A percentile compares a stretch with the other conserved stretches of the same genome.
Conservation (phyloP, 805 yeast species). For the Myxozyma udenii region DNA sequence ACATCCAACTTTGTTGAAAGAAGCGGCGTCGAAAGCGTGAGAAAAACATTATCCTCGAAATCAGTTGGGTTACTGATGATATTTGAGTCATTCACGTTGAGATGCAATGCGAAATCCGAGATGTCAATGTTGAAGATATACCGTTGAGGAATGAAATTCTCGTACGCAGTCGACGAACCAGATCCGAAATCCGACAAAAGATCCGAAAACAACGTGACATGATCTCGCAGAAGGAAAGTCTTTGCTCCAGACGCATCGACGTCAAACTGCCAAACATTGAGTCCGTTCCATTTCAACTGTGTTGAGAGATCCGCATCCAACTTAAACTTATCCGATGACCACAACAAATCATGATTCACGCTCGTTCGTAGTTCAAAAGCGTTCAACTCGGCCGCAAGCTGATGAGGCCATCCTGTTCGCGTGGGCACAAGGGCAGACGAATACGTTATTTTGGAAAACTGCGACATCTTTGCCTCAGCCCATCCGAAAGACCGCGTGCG, state of each 20-base stretch:
- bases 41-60: conserved; percentile 70
- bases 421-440: conserved; percentile 54
- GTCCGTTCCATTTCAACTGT: conserved; percentile 83
- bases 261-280: conserved; percentile 63
- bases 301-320: conserved; percentile 58
- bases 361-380: conserved; percentile 71
- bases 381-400: conserved; percentile 46
- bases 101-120: conserved; percentile 53
- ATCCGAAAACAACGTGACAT: conserved; percentile 69
- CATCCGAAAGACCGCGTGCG: conserved; percentile 77
- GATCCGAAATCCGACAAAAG: conserved; percentile 70
- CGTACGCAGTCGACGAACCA: conserved; percentile 65
- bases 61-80: conserved; percentile 87
- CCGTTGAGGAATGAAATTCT: conserved; percentile 67
- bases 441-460: conserved; percentile 50
- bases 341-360: conserved; percentile 80
- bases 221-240: conserved; percentile 75
- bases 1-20: conserved; percentile 49
- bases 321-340: conserved; percentile 50
- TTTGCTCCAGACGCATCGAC: conserved; percentile 52
- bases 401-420: conserved; percentile 54
- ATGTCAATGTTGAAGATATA: conserved; percentile 63
- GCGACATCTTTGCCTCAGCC: conserved; percentile 68
- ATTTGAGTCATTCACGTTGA: conserved; percentile 84
- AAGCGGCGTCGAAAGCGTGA: conserved; percentile 66